Conservation (phyloP, 805 yeast species). For the Kuraishia piskuri region DNA sequence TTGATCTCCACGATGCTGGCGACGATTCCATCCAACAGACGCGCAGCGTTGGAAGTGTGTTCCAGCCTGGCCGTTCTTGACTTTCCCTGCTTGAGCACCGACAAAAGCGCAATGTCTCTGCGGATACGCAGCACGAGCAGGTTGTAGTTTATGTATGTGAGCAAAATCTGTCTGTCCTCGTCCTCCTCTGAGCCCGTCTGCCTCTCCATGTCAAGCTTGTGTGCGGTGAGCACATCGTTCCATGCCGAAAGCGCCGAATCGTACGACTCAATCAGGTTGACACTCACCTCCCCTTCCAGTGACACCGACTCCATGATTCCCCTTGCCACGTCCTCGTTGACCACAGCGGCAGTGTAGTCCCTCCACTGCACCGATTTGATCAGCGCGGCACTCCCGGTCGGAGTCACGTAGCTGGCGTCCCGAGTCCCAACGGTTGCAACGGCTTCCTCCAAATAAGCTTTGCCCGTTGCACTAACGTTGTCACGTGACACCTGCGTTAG, state of each 20-base stretch:
- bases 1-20: constrained; percentile 48
- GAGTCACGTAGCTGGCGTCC: constrained; percentile 29
- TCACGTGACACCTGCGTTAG: background rate
- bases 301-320: constrained; percentile 34
- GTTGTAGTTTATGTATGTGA: constrained; percentile 69
- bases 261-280: constrained; percentile 34
- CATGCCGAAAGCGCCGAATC: constrained; percentile 54
- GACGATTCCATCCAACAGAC: constrained; percentile 42
- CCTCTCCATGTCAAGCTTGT: constrained; percentile 45
- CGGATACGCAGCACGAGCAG: constrained; percentile 56
- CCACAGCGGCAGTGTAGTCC: constrained; percentile 47
- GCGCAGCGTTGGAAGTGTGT: constrained; percentile 31
- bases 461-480: constrained; percentile 38
- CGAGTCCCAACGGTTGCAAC: constrained; percentile 25
- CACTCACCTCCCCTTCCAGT: constrained; percentile 22
- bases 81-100: constrained; percentile 17
- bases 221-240: constrained; percentile 61
- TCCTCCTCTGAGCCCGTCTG: constrained; percentile 32
- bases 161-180: constrained; percentile 65
- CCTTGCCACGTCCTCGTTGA: constrained; percentile 67
- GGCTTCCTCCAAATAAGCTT: constrained; percentile 26
- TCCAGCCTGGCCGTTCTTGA: constrained; percentile 18
- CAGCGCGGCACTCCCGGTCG: constrained; percentile 10
- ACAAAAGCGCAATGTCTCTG: constrained; percentile 51
- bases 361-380: constrained; percentile 38